These are phyloP conservation scores for Barnettozyma pratensis DNA, from an alignment of 805 yeast genomes.

Conservation along the genomic window DNA sequence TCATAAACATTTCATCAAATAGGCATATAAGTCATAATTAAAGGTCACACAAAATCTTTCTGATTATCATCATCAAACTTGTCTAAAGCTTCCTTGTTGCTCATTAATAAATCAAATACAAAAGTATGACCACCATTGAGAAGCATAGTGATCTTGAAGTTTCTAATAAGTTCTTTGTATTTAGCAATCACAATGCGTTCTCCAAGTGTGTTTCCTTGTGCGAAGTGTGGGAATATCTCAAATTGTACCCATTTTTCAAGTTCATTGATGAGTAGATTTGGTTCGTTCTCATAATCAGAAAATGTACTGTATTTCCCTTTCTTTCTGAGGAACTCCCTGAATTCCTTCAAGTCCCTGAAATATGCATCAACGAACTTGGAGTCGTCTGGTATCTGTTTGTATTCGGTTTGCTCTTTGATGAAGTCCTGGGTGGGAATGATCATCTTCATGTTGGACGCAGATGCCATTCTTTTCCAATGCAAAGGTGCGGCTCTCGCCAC, in stretches of 20 bases:
- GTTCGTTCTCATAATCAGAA: slow-evolving; percentile 34
- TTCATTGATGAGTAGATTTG: slow-evolving; percentile 34
- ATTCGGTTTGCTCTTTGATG: slow-evolving; percentile 27
- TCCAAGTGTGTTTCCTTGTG: slow-evolving; percentile 11
- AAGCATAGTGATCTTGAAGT: slow-evolving; percentile 37
- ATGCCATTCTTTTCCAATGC: slow-evolving; percentile 9
- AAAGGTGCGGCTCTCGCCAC: neutral
- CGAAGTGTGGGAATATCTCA: slow-evolving; percentile 24
- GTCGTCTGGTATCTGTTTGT: slow-evolving; percentile 49
- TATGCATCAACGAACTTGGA: slow-evolving; percentile 47
- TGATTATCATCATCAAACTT: slow-evolving; percentile 7
- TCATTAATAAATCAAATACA: slow-evolving; percentile 46
- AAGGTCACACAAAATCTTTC: neutral
- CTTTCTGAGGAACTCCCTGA: slow-evolving; percentile 26
- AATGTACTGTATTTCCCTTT: slow-evolving; percentile 25
- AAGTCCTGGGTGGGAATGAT: slow-evolving; percentile 16
- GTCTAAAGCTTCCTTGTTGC: slow-evolving; percentile 10
- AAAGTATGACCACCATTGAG: slow-evolving; percentile 57
- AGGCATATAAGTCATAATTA: neutral
- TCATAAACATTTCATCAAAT: neutral
- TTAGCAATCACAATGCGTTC: slow-evolving; percentile 20
- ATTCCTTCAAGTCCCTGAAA: slow-evolving; percentile 35
- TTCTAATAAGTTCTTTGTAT: slow-evolving; percentile 34
- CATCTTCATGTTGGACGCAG: slow-evolving; percentile 10
- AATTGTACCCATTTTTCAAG: slow-evolving; percentile 34